These are phyloP conservation scores for Trypanosoma lewisi DNA, from an alignment of 208 protist species.

Conservation along the genomic window DNA sequence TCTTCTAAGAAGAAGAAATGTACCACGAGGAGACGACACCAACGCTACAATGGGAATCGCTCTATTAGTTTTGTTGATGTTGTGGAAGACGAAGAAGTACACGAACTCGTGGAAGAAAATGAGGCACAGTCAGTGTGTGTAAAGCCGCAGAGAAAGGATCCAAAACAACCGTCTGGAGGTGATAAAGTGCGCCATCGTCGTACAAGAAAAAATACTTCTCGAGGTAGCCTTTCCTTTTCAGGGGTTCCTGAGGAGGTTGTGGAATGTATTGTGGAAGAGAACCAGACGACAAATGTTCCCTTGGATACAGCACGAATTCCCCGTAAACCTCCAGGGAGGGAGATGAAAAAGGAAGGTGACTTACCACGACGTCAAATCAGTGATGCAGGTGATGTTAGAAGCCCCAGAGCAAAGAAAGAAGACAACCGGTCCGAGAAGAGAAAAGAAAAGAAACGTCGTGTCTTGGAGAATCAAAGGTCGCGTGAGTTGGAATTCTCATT, in stretches of 20 bases:
- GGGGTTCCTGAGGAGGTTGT: conserved; percentile 2
- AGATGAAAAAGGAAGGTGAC: neutral
- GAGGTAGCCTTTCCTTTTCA: conserved; percentile 10
- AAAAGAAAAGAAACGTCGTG: conserved; percentile 1
- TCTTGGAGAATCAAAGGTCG: neutral
- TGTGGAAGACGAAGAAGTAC: conserved; percentile 10
- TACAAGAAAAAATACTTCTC: neutral
- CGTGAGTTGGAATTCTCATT: conserved; percentile 25
- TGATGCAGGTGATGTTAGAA: neutral
- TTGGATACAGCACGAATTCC: neutral
- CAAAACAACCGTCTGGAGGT: neutral
- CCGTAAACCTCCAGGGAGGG: neutral
- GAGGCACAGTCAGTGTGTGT: neutral
- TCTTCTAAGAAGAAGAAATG: conserved; percentile 4
- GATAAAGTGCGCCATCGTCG: neutral
- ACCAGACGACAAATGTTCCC: neutral
- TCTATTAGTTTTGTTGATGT: conserved; percentile 58
- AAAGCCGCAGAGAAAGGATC: neutral
- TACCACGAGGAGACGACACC: conserved; percentile 29
- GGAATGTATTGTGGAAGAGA: conserved; percentile 1
- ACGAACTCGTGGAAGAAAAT: conserved; percentile 1
- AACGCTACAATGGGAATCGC: conserved; percentile 31
- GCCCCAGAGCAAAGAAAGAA: neutral
- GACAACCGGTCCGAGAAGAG: neutral
- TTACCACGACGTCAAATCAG: neutral